phyloP scores from a whole-genome alignment of 371 early-diverging fungal species.

The Zopfochytrium polystomum region DNA sequence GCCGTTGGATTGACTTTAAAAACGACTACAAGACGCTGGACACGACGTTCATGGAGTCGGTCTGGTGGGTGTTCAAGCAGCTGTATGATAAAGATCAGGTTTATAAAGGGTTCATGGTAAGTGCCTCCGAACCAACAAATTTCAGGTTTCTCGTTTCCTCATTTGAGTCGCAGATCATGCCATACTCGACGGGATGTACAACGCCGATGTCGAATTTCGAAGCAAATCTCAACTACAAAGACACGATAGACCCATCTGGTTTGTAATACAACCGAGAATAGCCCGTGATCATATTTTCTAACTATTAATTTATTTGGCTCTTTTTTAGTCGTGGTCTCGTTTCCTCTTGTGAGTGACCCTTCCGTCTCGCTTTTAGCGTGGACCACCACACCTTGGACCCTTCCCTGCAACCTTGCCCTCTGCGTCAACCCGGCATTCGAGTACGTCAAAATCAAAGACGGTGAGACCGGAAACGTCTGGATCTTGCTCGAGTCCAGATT shows the following conservation, averaged over 20 bases:
- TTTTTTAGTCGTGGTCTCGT: conserved; percentile 80
- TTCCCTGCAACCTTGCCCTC: conserved; percentile 96
- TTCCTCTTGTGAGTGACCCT: conserved; percentile 86
- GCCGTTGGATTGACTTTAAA: conserved; percentile 85
- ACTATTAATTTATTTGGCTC: neutral
- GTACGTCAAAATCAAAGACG: conserved; percentile 91
- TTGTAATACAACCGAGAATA: conserved; percentile 66
- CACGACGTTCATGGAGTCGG: neutral
- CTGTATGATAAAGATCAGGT: too few relatives aligned
- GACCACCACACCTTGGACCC: conserved; percentile 99
- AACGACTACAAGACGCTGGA: too few relatives aligned
- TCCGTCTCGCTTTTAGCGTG: conserved; percentile 87
- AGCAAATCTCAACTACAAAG: conserved; percentile 98
- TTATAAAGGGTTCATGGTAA: too few relatives aligned
- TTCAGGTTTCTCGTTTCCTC: conserved; percentile 7
- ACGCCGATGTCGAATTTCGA: too few relatives aligned
- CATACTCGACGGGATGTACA: conserved; percentile 95
- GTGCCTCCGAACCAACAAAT: too few relatives aligned
- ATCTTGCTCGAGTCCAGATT: too few relatives aligned
- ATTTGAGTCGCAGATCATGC: conserved; percentile 78
- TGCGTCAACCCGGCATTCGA: too few relatives aligned
- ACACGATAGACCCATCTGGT: conserved; percentile 95
- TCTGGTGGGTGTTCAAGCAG: too few relatives aligned
- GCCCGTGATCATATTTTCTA: neutral
- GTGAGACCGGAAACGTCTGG: conserved; percentile 74